Percentiles rank a stretch among this genome's conserved stretches.
Conservation (phyloP, 2,329 filamentous ascomycete species). For the Aureobasidium pullulans region DNA sequence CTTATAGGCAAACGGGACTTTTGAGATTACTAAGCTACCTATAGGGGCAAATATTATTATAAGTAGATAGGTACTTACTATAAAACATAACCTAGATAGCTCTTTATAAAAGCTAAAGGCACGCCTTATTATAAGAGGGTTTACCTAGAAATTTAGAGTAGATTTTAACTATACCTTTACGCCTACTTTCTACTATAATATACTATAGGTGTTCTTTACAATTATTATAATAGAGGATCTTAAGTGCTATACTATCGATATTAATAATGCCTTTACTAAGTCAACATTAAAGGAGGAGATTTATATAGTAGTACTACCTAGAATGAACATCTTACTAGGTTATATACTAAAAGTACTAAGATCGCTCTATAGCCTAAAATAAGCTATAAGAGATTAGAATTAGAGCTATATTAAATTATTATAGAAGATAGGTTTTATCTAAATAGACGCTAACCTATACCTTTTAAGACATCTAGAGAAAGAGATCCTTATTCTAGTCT, state of each 20-base stretch:
- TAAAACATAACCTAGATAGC: neutral
- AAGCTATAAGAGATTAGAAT: too few species aligned
- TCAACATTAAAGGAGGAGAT: too few species aligned
- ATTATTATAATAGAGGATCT: too few species aligned
- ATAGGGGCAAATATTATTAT: neutral
- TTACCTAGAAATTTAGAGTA: neutral
- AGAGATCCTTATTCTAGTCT: neutral
- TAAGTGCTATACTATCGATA: too few species aligned
- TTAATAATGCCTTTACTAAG: too few species aligned
- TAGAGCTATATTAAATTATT: neutral
- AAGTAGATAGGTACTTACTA: neutral
- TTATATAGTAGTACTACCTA: too few species aligned
- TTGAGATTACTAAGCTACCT: neutral
- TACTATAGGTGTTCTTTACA: too few species aligned
- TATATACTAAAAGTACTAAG: too few species aligned
- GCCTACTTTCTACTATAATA: neutral
- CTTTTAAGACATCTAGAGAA: too few species aligned
- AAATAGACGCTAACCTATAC: too few species aligned
- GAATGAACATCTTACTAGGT: too few species aligned
- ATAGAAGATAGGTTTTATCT: neutral
- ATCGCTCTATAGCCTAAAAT: too few species aligned
- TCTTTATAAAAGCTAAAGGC: neutral
- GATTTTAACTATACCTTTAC: neutral
- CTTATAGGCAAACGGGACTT: neutral
- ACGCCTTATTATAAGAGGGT: neutral